These are phyloP conservation scores for Aspergillus hiratsukae DNA, from an alignment of 2,329 filamentous ascomycete genomes.

Conservation along the genomic window DNA sequence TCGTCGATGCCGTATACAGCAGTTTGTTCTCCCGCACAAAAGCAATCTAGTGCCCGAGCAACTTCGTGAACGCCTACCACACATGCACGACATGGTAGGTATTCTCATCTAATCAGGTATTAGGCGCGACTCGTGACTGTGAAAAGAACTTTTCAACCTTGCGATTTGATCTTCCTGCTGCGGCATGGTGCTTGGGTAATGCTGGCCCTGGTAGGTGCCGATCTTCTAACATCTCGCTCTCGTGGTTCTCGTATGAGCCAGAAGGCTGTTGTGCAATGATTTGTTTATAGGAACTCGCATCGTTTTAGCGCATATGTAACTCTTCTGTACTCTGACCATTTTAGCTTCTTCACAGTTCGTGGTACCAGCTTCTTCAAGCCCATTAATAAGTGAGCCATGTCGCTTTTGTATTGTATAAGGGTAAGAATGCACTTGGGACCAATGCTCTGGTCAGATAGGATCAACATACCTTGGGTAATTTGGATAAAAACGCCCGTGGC, in stretches of 20 bases:
- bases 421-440: background rate
- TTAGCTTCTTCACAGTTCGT: background rate
- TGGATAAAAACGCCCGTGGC: too few species aligned
- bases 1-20: slow-evolving; percentile 98
- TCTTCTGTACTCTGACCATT: background rate
- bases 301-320: slow-evolving; percentile 14
- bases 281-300: slow-evolving; percentile 24
- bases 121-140: slow-evolving; percentile 23
- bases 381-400: background rate
- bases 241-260: slow-evolving; percentile 15
- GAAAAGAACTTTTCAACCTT: slow-evolving; percentile 11
- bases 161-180: slow-evolving; percentile 14
- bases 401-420: background rate
- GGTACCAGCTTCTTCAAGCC: background rate
- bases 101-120: slow-evolving; percentile 22
- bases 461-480: background rate
- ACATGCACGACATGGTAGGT: slow-evolving; percentile 24
- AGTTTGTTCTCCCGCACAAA: slow-evolving; percentile 86
- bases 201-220: slow-evolving; percentile 37
- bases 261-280: slow-evolving; percentile 24
- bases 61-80: slow-evolving; percentile 19
- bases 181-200: slow-evolving; percentile 25
- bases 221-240: slow-evolving; percentile 20
- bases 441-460: background rate
- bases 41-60: slow-evolving; percentile 55